phyloP scores from a whole-genome alignment of 1,284 basidiomycete genomes.

The Cryptococcus sp. region DNA sequence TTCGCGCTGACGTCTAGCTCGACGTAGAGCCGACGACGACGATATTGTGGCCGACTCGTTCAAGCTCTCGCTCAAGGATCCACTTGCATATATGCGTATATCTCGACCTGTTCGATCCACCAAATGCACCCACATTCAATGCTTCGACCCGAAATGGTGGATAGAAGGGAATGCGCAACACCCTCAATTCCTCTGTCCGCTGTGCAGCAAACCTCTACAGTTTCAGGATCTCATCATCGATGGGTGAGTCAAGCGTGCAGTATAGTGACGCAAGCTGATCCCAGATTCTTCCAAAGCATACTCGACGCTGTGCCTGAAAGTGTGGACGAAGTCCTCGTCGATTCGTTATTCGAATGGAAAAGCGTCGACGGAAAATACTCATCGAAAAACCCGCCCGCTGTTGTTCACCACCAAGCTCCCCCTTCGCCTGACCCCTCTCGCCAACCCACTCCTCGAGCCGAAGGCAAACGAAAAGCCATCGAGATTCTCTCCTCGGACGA shows the following conservation, averaged over 20 bases:
- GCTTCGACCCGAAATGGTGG: conserved; percentile 94
- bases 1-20: neutral
- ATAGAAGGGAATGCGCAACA: conserved; percentile 93
- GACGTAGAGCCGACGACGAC: neutral
- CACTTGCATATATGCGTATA: conserved; percentile 87
- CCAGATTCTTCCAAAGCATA: conserved; percentile 27
- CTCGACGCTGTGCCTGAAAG: conserved; percentile 54
- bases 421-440: neutral
- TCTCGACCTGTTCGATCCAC: conserved; percentile 76
- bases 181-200: conserved; percentile 94
- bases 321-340: conserved; percentile 87
- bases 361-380: conserved; percentile 81
- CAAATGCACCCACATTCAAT: conserved; percentile 83
- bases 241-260: conserved; percentile 56
- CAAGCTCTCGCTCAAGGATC: conserved; percentile 84
- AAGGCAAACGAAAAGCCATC: conserved; percentile 47
- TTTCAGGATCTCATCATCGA: conserved; percentile 83
- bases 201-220: conserved; percentile 75
- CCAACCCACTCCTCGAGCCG: neutral
- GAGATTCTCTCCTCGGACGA: conserved; percentile 74
- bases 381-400: conserved; percentile 56
- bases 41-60: conserved; percentile 48
- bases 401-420: conserved; percentile 1
- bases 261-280: conserved; percentile 1
- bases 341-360: conserved; percentile 93